These are phyloP conservation scores for Pyropia yezoensis DNA, from an alignment of 23 red algal genomes.

Conservation along the genomic window DNA sequence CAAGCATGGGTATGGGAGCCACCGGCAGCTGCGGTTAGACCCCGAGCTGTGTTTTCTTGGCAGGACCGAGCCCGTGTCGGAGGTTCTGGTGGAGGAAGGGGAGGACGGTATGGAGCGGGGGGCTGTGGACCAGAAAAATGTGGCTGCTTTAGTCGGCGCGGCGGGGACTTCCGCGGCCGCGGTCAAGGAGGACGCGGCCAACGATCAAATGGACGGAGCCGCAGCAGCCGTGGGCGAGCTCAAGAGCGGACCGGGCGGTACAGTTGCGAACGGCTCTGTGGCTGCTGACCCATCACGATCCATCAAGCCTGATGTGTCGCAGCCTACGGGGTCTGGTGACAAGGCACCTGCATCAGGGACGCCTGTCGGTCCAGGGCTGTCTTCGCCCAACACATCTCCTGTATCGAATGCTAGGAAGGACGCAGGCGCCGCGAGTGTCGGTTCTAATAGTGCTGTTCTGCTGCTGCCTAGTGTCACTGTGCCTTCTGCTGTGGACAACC, in stretches of 20 bases:
- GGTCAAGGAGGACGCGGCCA: not conserved
- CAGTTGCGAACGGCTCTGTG: not conserved
- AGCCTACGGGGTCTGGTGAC: no score
- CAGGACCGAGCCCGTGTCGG: conserved; percentile 10
- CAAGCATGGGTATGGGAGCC: conserved; percentile 37
- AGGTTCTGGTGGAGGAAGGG: conserved; percentile 3
- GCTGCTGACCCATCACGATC: no score
- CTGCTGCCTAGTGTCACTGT: no score
- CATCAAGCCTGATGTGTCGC: no score
- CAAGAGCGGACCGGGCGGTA: not conserved
- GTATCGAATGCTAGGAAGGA: no score
- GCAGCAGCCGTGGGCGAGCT: not conserved
- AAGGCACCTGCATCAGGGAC: no score
- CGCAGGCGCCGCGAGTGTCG: no score
- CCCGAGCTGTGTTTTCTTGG: conserved; percentile 38
- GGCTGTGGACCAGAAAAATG: no score
- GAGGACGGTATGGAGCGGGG: not conserved
- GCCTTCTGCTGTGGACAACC: conserved; percentile 1
- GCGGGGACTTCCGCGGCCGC: not conserved
- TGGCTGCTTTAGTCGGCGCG: no score
- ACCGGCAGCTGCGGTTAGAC: conserved; percentile 28
- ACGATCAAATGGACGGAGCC: not conserved
- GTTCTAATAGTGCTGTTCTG: no score
- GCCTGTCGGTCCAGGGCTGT: no score
- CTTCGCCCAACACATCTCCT: no score